phyloP scores from a whole-genome alignment of 2,329 filamentous ascomycete species.

The Clonostachys sp. region DNA sequence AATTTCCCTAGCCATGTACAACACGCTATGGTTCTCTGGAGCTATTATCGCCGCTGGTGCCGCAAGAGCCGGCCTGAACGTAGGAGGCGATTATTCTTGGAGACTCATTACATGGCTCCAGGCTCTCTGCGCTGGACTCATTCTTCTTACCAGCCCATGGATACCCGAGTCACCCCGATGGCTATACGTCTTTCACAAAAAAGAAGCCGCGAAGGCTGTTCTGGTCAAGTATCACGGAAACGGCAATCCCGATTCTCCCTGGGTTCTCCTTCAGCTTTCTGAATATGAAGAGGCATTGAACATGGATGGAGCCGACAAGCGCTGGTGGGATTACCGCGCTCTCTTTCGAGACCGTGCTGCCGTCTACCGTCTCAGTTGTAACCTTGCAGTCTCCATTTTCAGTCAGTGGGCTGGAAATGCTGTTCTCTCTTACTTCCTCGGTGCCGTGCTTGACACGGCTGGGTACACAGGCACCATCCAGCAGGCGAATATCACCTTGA shows the following conservation, averaged over 20 bases:
- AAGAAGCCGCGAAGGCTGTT: constrained; percentile 16
- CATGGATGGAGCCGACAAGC: constrained; percentile 38
- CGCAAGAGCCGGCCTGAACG: constrained; percentile 31
- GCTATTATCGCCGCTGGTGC: constrained; percentile 40
- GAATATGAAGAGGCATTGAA: constrained; percentile 40
- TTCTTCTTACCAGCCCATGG: constrained; percentile 20
- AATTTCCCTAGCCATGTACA: constrained; percentile 8
- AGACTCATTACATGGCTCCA: constrained; percentile 33
- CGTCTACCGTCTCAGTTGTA: constrained; percentile 38
- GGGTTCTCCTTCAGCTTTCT: constrained; percentile 27
- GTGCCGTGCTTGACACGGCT: constrained; percentile 42
- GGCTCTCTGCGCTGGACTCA: constrained; percentile 28
- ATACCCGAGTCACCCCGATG: constrained; percentile 30
- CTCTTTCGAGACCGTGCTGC: constrained; percentile 31
- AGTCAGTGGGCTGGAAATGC: constrained; percentile 39
- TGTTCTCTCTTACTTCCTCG: constrained; percentile 43
- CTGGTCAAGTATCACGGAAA: constrained; percentile 33
- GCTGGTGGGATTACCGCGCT: constrained; percentile 42
- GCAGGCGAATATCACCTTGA: constrained; percentile 40
- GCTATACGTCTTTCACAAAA: constrained; percentile 28
- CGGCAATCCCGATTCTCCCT: constrained; percentile 27
- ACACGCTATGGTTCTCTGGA: constrained; percentile 26
- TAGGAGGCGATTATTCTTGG: constrained; percentile 26
- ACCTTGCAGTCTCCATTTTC: constrained; percentile 34
- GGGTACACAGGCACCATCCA: constrained; percentile 31